Conservation (phyloP, 2,329 filamentous ascomycete species). For the Alternaria brassicicola region DNA sequence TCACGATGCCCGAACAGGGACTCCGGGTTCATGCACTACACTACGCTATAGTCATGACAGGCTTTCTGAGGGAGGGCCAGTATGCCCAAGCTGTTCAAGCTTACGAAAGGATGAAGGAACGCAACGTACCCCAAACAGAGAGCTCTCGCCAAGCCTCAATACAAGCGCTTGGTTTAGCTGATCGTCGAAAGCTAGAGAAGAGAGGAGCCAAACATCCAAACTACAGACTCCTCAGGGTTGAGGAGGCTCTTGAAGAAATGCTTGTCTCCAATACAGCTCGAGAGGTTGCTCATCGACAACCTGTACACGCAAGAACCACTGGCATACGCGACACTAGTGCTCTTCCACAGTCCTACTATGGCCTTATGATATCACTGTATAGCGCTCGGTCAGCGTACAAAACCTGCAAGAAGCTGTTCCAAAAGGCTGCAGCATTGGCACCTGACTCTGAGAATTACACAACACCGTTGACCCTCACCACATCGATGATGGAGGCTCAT, state of each 20-base stretch:
- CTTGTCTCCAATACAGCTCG: conserved; percentile 36
- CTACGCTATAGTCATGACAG: conserved; percentile 61
- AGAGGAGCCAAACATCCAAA: conserved; percentile 17
- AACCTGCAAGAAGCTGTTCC: conserved; percentile 44
- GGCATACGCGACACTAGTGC: conserved; percentile 47
- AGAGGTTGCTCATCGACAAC: conserved; percentile 37
- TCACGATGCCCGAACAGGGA: conserved; percentile 57
- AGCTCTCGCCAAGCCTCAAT: conserved; percentile 53
- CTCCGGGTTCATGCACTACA: conserved; percentile 56
- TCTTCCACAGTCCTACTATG: conserved; percentile 59
- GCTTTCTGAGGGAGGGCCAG: conserved; percentile 52
- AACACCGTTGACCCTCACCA: conserved; percentile 50
- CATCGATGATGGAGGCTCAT: conserved; percentile 70
- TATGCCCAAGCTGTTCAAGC: conserved; percentile 58
- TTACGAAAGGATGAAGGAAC: conserved; percentile 52
- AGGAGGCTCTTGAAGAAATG: conserved; percentile 36
- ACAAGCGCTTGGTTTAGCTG: conserved; percentile 30
- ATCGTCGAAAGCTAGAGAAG: conserved; percentile 27
- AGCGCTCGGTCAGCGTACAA: conserved; percentile 54
- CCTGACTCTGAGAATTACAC: conserved; percentile 21
- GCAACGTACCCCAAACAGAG: conserved; percentile 49
- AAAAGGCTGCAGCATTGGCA: conserved; percentile 25
- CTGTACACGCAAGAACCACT: conserved; percentile 27
- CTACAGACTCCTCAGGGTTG: conserved; percentile 32
- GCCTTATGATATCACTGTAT: conserved; percentile 63